Percentiles rank a stretch among this genome's conserved stretches.
Conservation (phyloP, 371 early-diverging fungal species). For the Umbelopsis sp. region DNA sequence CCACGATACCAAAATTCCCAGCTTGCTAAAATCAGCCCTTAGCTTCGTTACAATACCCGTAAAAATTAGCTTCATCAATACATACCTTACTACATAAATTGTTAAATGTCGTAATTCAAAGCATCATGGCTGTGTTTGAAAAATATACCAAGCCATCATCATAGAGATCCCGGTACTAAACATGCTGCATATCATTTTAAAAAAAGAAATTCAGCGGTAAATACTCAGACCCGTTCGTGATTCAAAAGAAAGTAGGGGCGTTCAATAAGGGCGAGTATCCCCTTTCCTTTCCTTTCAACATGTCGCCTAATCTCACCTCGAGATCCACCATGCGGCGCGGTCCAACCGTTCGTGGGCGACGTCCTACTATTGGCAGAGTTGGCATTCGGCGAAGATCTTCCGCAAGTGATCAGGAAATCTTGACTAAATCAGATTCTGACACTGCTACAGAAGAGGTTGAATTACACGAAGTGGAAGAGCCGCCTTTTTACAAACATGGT, state of each 20-base stretch:
- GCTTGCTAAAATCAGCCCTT: no score
- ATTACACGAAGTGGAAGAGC: slow-evolving; percentile 1
- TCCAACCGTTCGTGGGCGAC: slow-evolving; percentile 8
- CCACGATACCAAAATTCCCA: not conserved
- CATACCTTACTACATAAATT: not conserved
- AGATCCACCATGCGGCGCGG: slow-evolving; percentile 1
- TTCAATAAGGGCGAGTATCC: not conserved
- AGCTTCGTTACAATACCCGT: no score
- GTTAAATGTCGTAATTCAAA: not conserved
- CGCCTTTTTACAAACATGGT: slow-evolving; percentile 40
- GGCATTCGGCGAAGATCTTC: not conserved
- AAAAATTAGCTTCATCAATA: no score
- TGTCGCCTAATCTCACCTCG: not conserved
- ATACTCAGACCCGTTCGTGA: no score
- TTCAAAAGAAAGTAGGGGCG: not conserved
- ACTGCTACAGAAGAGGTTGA: slow-evolving; percentile 7
- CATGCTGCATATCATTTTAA: no score
- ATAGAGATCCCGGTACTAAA: no score
- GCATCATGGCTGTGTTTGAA: not conserved
- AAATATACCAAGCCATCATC: not conserved
- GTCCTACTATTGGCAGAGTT: slow-evolving; percentile 6
- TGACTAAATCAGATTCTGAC: slow-evolving; percentile 10
- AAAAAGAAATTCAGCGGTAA: no score
- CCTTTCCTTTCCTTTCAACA: slow-evolving; percentile 7
- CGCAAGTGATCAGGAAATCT: slow-evolving; percentile 3